Percentiles rank a stretch among this genome's conserved stretches.
These are phyloP conservation scores for Phycomyces nitens DNA, from an alignment of 192 early-diverging fungal genomes.

Conservation along the genomic window DNA sequence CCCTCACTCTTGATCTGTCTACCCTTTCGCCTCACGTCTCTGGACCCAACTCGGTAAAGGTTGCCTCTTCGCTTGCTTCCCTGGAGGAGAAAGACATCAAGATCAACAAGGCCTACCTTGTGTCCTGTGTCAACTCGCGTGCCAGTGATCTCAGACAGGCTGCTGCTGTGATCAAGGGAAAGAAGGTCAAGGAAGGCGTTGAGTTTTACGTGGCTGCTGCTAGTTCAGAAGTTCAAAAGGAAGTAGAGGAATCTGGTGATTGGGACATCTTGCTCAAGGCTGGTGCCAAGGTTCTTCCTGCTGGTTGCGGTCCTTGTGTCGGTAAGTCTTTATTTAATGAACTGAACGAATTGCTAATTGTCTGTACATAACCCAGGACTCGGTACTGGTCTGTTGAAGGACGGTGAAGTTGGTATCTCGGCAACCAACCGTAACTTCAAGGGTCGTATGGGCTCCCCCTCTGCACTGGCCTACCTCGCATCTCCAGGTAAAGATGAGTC, in stretches of 20 bases:
- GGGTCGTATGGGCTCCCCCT: conserved; percentile 95
- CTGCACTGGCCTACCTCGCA: conserved; percentile 88
- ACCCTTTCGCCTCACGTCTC: conserved; percentile 86
- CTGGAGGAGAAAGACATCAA: conserved; percentile 71
- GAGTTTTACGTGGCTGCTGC: conserved; percentile 97
- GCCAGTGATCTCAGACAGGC: conserved; percentile 85
- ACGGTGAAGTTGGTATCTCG: conserved; percentile 97
- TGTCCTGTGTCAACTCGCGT: conserved; percentile 96
- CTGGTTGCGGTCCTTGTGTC: conserved; percentile 98
- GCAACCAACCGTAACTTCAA: conserved; percentile 99
- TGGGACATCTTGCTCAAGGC: conserved; percentile 86
- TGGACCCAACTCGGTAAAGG: conserved; percentile 96
- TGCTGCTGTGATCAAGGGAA: conserved; percentile 71
- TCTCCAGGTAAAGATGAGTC: conserved; percentile 60
- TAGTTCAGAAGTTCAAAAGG: conserved; percentile 84
- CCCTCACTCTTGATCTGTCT: conserved; percentile 81
- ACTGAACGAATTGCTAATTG: too few species aligned
- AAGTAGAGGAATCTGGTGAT: conserved; percentile 79
- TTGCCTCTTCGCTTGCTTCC: conserved; percentile 72
- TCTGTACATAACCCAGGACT: conserved; percentile 67
- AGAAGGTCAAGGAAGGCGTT: conserved; percentile 73
- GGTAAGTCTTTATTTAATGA: conserved; percentile 37
- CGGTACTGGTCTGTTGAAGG: conserved; percentile 88
- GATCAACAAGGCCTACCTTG: conserved; percentile 95
- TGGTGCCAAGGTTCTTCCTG: conserved; percentile 84